phyloP scores from a whole-genome alignment of 148 eudicot species.

The Vaccinium myrtillus region DNA sequence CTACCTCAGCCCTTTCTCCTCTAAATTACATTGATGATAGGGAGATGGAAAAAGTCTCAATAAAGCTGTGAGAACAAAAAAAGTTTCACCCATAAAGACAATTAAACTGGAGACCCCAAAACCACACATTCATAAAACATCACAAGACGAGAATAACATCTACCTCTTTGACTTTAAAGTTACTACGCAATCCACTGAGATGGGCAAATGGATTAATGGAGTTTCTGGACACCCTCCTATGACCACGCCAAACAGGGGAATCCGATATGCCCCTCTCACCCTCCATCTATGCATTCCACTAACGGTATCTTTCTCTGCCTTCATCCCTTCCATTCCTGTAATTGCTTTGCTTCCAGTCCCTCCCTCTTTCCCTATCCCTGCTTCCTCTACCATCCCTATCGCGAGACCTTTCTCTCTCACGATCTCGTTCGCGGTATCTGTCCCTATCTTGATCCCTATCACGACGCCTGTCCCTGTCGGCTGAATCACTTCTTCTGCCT shows the following conservation, averaged over 20 bases:
- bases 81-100: conserved; percentile 29
- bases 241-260: conserved; percentile 62
- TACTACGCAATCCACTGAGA: conserved; percentile 29
- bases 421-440: conserved; percentile 38
- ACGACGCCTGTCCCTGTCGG: conserved; percentile 67
- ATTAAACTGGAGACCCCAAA: conserved; percentile 19
- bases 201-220: conserved; percentile 32
- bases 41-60: conserved; percentile 46
- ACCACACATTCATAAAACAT: conserved; percentile 31
- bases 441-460: conserved; percentile 47
- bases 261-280: conserved; percentile 71
- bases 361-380: conserved; percentile 18
- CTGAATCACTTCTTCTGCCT: conserved; percentile 70
- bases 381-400: conserved; percentile 23
- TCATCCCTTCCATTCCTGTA: conserved; percentile 31
- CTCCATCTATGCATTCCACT: conserved; percentile 32
- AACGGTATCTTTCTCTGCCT: conserved; percentile 53
- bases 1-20: conserved; percentile 49
- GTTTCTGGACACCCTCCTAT: conserved; percentile 51
- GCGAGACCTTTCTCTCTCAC: conserved; percentile 29
- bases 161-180: conserved; percentile 37
- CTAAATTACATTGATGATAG: conserved; percentile 42
- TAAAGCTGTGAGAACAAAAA: conserved; percentile 56
- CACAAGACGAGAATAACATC: conserved; percentile 16
- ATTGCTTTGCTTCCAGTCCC: conserved; percentile 8